Conservation (phyloP, 2,329 filamentous ascomycete species). For the Phaeomoniella chlamydospora region DNA sequence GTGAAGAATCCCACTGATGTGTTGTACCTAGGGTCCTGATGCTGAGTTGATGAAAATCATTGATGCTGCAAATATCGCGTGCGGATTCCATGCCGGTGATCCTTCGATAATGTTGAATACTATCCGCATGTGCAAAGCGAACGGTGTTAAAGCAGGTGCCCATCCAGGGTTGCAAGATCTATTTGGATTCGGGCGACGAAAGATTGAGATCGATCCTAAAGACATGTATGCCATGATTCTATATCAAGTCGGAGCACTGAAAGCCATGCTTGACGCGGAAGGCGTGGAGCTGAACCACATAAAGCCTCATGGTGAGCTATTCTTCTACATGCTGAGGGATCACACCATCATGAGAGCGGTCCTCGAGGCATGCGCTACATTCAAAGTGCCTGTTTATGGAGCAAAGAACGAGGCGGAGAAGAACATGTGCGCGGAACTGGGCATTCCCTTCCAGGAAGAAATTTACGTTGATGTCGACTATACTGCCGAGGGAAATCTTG, state of each 20-base stretch:
- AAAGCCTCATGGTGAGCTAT: constrained; percentile 48
- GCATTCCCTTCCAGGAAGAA: constrained; percentile 38
- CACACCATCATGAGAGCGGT: constrained; percentile 37
- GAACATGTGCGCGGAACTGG: constrained; percentile 36
- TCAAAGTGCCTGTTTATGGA: constrained; percentile 37
- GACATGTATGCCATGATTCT: constrained; percentile 43
- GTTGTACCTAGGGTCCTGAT: constrained; percentile 36
- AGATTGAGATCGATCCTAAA: constrained; percentile 43
- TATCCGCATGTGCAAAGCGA: constrained; percentile 40
- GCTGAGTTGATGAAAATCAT: constrained; percentile 46
- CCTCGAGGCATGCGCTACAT: constrained; percentile 34
- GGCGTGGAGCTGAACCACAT: constrained; percentile 43
- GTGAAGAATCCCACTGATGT: background rate
- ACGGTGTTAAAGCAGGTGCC: constrained; percentile 43
- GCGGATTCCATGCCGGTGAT: constrained; percentile 46
- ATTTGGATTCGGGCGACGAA: constrained; percentile 48
- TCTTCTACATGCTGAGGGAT: constrained; percentile 41
- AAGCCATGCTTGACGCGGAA: constrained; percentile 44
- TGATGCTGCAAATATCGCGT: constrained; percentile 49
- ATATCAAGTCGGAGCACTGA: constrained; percentile 50
- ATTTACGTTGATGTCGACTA: constrained; percentile 44
- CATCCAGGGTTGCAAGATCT: constrained; percentile 53
- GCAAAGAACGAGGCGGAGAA: constrained; percentile 40
- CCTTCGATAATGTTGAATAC: constrained; percentile 51
- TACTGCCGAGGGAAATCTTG: constrained; percentile 31